These are phyloP conservation scores for Tulasnella sp. DNA, from an alignment of 768 basidiomycete genomes.

Conservation along the genomic window DNA sequence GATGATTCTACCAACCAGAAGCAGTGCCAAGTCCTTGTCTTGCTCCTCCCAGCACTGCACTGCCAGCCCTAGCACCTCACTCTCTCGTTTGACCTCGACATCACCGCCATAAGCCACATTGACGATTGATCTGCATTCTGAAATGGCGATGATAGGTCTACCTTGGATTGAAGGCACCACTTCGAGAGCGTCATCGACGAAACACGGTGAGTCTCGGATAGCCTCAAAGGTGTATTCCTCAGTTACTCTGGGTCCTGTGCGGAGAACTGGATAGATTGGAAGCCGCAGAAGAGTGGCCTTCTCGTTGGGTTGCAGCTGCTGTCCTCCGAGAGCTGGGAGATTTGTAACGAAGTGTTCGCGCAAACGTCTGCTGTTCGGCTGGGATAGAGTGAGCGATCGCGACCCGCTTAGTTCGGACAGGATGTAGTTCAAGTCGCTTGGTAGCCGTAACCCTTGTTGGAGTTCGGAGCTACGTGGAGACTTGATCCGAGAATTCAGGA, in stretches of 20 bases:
- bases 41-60: background rate
- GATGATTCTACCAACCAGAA: slow-evolving; percentile 1
- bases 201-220: background rate
- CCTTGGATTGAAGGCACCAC: background rate
- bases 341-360: background rate
- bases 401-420: background rate
- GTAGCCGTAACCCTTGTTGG: background rate
- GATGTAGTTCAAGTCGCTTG: background rate
- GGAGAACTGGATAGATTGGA: background rate
- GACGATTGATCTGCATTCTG: background rate
- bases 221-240: background rate
- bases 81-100: background rate
- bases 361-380: background rate
- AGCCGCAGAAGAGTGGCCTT: background rate
- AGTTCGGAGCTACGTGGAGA: background rate
- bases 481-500: background rate
- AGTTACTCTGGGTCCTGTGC: background rate
- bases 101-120: background rate
- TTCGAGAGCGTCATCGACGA: background rate
- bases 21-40: background rate
- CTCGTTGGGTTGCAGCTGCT: background rate
- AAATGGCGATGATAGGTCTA: background rate
- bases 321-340: background rate
- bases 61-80: background rate
- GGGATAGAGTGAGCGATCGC: background rate